Conservation (phyloP, 1,284 basidiomycete species). For the Fomitopsis betulina region DNA sequence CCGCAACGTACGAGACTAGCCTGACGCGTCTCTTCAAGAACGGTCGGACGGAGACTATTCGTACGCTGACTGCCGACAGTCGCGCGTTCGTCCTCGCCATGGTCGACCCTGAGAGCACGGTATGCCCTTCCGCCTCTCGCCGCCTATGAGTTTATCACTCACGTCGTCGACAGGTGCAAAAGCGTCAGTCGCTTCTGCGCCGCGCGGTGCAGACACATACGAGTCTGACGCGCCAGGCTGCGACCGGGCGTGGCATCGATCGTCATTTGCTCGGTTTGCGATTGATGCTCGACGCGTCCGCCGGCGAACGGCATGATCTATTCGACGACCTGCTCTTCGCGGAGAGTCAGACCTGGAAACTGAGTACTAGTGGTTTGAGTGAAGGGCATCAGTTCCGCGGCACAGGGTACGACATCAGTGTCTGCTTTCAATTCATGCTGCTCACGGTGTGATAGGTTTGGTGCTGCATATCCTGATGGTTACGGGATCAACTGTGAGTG, state of each 20-base stretch:
- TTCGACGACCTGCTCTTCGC: slow-evolving; percentile 81
- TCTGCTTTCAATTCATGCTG: too few relatives aligned
- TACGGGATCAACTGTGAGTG: slow-evolving; percentile 91
- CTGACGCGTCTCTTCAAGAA: slow-evolving; percentile 88
- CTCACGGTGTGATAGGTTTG: slow-evolving; percentile 48
- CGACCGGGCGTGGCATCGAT: slow-evolving; percentile 86
- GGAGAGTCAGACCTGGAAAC: slow-evolving; percentile 82
- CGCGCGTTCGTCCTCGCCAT: slow-evolving; percentile 80
- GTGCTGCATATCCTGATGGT: slow-evolving; percentile 75
- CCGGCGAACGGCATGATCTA: slow-evolving; percentile 42
- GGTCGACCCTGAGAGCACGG: slow-evolving; percentile 48
- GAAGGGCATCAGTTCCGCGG: slow-evolving; percentile 87
- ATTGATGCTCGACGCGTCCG: slow-evolving; percentile 49
- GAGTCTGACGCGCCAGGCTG: slow-evolving; percentile 73
- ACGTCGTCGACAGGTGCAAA: slow-evolving; percentile 6
- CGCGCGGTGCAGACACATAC: slow-evolving; percentile 75
- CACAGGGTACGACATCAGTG: slow-evolving; percentile 60
- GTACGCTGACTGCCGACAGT: slow-evolving; percentile 75
- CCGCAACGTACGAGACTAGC: slow-evolving; percentile 94
- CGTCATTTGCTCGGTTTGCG: slow-evolving; percentile 88
- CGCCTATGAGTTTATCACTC: neutral
- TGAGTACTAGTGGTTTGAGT: slow-evolving; percentile 90
- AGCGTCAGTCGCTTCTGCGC: slow-evolving; percentile 43
- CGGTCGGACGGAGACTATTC: slow-evolving; percentile 92
- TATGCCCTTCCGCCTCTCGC: slow-evolving; percentile 26